Evolutionary conservation across 2,329 filamentous ascomycete genomes (phyloP).

Genomic region (Calonectria ilicicola): DNA sequence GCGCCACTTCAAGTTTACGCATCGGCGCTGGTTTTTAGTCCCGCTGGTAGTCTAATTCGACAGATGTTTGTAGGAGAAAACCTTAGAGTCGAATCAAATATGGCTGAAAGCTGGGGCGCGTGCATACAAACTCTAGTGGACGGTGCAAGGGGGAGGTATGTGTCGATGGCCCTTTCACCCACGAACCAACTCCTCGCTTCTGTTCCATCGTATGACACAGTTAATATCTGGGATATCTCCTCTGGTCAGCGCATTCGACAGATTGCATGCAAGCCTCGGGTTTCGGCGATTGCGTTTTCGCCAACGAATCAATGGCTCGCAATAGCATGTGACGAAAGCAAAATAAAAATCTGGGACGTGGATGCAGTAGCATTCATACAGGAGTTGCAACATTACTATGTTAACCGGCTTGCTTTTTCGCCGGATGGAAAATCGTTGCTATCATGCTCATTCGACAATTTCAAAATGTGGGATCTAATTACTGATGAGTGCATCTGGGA

Average conservation of each 20-base stretch:
- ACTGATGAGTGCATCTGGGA: neutral
- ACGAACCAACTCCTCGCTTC: neutral
- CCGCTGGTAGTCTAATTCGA: neutral
- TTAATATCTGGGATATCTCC: neutral
- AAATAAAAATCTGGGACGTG: neutral
- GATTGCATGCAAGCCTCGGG: neutral
- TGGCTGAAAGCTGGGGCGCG: neutral
- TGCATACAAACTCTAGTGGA: neutral
- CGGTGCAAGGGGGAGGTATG: rapidly evolving
- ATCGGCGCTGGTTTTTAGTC: neutral
- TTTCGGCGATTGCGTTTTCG: neutral
- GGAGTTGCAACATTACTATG: neutral
- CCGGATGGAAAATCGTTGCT: neutral
- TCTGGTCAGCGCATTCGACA: neutral
- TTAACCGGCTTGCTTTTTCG: neutral
- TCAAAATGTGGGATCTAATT: neutral
- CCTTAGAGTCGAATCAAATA: neutral
- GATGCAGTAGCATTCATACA: neutral
- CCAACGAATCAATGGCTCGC: neutral
- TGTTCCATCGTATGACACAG: neutral
- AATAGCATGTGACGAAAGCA: neutral
- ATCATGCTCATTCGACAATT: neutral
- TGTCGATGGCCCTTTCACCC: neutral
- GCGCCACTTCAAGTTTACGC: neutral
- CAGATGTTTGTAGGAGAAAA: neutral